phyloP scores from a whole-genome alignment of 306 rosid genomes.

The Elaeagnus macrophylla region DNA sequence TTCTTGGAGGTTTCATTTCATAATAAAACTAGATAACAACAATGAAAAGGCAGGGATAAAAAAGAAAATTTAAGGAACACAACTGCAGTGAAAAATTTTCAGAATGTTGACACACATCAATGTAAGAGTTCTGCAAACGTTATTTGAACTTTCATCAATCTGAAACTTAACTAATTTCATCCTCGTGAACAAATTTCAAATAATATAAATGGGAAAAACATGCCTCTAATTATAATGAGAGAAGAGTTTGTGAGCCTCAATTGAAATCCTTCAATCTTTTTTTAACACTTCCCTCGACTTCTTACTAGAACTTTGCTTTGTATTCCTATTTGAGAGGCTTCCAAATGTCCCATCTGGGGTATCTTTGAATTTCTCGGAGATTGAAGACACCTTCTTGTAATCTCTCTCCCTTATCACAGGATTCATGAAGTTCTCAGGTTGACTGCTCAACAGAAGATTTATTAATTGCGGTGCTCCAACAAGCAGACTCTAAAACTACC shows the following conservation, averaged over 20 bases:
- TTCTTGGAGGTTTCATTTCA: too few species aligned
- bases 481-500: constrained; percentile 49
- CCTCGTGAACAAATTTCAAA: neutral
- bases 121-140: too few species aligned
- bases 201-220: constrained; percentile 1
- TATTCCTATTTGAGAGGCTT: constrained; percentile 65
- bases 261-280: constrained; percentile 81
- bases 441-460: constrained; percentile 77
- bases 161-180: too few species aligned
- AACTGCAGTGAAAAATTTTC: too few species aligned
- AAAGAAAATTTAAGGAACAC: too few species aligned
- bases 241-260: constrained; percentile 24
- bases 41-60: too few species aligned
- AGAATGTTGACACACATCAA: too few species aligned
- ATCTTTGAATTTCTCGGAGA: constrained; percentile 84
- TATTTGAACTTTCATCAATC: too few species aligned
- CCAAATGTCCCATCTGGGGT: constrained; percentile 75
- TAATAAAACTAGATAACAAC: too few species aligned
- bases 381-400: constrained; percentile 63
- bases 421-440: constrained; percentile 96
- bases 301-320: constrained; percentile 66
- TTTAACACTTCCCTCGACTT: constrained; percentile 77
- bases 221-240: constrained; percentile 29
- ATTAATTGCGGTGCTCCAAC: constrained; percentile 66
- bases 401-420: constrained; percentile 83